Conservation (phyloP, 164 flowering plant species). For the Paratinospora sagittata region DNA sequence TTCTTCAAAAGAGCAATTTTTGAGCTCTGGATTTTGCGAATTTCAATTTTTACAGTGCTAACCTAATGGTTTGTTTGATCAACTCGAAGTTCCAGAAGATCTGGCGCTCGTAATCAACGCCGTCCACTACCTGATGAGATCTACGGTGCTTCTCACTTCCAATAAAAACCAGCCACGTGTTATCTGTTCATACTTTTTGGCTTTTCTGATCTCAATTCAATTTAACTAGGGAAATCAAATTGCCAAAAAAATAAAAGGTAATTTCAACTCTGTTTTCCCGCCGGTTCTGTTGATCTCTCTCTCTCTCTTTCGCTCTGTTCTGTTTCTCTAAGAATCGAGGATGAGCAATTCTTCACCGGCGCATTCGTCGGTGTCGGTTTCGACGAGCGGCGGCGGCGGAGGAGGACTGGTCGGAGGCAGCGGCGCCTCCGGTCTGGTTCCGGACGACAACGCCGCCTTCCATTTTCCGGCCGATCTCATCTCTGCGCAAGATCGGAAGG, state of each 20-base stretch:
- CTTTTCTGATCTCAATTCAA: not conserved
- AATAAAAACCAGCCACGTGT: not conserved
- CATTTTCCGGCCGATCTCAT: conserved; percentile 40
- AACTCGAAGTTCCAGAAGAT: too few species aligned
- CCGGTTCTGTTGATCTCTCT: not conserved
- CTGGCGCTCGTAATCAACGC: not conserved
- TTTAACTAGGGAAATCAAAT: not conserved
- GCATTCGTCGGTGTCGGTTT: conserved; percentile 43
- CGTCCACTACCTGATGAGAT: not conserved
- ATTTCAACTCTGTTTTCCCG: not conserved
- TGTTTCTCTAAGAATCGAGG: not conserved
- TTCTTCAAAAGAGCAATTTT: too few species aligned
- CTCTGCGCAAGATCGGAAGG: conserved; percentile 61
- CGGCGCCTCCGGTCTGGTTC: conserved; percentile 13
- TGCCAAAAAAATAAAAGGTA: not conserved
- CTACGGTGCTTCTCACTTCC: not conserved
- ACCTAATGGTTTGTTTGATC: too few species aligned
- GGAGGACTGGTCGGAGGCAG: conserved; percentile 23
- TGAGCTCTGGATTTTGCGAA: too few species aligned
- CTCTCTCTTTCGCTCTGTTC: too few species aligned
- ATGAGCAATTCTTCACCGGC: conserved; percentile 46
- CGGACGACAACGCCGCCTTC: conserved; percentile 32
- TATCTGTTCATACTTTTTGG: not conserved
- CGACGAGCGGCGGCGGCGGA: conserved; percentile 33
- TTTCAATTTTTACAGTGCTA: too few species aligned